phyloP scores from a whole-genome alignment of 1,284 basidiomycete genomes.

The Ustilago crameri region DNA sequence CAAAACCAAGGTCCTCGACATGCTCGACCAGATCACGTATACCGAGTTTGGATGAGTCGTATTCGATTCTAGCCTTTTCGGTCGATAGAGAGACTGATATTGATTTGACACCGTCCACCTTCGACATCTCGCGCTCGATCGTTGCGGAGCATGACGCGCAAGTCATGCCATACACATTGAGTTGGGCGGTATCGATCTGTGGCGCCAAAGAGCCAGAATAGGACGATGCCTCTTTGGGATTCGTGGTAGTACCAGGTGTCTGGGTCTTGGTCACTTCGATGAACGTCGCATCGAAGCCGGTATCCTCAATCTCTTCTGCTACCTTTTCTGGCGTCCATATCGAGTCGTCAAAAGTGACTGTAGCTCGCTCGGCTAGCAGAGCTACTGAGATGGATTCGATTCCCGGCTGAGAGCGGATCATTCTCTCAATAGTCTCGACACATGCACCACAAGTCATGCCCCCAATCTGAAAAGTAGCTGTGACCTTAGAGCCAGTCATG shows the following conservation, averaged over 20 bases:
- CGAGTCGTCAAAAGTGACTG: constrained; percentile 84
- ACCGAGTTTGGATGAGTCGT: constrained; percentile 48
- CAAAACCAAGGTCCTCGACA: constrained; percentile 84
- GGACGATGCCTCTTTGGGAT: constrained; percentile 3
- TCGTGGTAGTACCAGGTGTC: background rate
- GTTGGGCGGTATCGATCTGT: constrained; percentile 50
- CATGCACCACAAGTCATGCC: constrained; percentile 93
- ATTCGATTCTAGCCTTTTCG: constrained; percentile 58
- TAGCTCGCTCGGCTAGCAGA: constrained; percentile 89
- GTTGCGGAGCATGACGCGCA: constrained; percentile 82
- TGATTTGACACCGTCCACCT: constrained; percentile 68
- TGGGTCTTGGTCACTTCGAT: constrained; percentile 36
- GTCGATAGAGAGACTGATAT: constrained; percentile 56
- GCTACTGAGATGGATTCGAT: constrained; percentile 91
- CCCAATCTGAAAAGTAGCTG: constrained; percentile 77
- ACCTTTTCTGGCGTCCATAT: constrained; percentile 81
- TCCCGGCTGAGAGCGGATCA: constrained; percentile 84
- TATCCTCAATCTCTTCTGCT: constrained; percentile 84
- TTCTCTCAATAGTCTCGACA: constrained; percentile 93
- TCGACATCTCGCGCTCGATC: constrained; percentile 81
- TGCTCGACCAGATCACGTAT: constrained; percentile 59
- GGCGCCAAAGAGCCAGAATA: background rate
- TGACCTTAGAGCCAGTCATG: constrained; percentile 21
- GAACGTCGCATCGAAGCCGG: constrained; percentile 82
- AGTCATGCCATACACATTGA: constrained; percentile 90